Evolutionary conservation across 2,329 filamentous ascomycete genomes (phyloP), one percentile per base, ranked within the genome.

Genomic region (Pyrenophora seminiperda): DNA sequence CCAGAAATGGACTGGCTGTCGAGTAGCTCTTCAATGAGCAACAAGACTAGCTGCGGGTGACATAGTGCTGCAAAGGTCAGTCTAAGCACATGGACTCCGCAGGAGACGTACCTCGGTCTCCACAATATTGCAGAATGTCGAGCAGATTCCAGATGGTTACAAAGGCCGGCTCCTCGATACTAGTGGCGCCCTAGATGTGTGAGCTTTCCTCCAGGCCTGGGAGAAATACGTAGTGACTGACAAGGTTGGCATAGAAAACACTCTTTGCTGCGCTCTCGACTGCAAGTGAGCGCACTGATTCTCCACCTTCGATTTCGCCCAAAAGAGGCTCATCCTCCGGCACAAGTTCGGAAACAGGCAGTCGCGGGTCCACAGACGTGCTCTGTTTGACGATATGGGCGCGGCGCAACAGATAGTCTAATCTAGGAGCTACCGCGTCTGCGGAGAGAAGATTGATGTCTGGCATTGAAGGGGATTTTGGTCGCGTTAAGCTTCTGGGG

Each of bases 1-100:
- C 90, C 92, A 18, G 91, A 83, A 33, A 97, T 96, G 0, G 92
- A 96, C 72, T 99, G 93, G 66, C 91, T 96, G 72, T 99, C 95
- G 19, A 99, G 81, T 1, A 99, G 83, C 73, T 97, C 94, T 71
- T 99, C 94, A 15, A 97, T 86, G 13, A 99, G 83, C 83, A 90
- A 92, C 66, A 96, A 91, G 6, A 94, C 81, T 7, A 99, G 79
- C 14, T 88, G 89, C 0, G 90, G 85, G 58, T 96, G 91, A 61
- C 83, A 86, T 62, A 83, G 66, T 9, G 74, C 77, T 75, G 74
- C 51, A 1, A 1, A n/a, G 7, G 40, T 66, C 40, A 65, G 58
- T 2, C 7, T 11, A 4, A 5, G 19, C 6, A 4, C 6, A 5
- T 18, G 14, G 7, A 33, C 13, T 4, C 5, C 20, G 2, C 7